phyloP scores from a whole-genome alignment of 495 filamentous ascomycete genomes.

The Echria macrotheca region DNA sequence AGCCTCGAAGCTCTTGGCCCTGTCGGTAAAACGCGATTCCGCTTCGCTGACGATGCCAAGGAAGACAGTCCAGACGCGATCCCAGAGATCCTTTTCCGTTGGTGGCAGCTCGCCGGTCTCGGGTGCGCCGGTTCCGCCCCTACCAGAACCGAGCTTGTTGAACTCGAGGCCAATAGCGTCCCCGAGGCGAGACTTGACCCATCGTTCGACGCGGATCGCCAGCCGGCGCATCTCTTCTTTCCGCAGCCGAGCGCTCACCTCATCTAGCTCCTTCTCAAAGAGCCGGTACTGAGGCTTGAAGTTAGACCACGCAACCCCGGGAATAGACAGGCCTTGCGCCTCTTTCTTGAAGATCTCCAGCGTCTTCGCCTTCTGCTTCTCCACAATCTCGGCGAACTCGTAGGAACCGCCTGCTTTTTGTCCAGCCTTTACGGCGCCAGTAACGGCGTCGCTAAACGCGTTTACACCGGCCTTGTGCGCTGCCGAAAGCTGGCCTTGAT shows the following conservation, averaged over 20 bases:
- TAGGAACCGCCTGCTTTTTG: constrained; percentile 86
- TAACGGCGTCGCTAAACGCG: constrained; percentile 83
- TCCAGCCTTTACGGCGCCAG: constrained; percentile 68
- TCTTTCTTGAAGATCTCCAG: constrained; percentile 71
- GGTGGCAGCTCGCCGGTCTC: constrained; percentile 66
- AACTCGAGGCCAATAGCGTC: constrained; percentile 92
- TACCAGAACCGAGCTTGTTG: constrained; percentile 84
- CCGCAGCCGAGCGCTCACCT: constrained; percentile 73
- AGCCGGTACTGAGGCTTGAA: constrained; percentile 49
- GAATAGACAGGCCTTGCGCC: constrained; percentile 65
- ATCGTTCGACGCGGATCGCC: constrained; percentile 83
- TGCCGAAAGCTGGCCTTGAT: constrained; percentile 77
- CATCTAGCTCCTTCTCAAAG: constrained; percentile 75
- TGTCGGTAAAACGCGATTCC: constrained; percentile 74
- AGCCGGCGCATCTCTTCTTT: constrained; percentile 94
- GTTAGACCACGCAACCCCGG: constrained; percentile 76
- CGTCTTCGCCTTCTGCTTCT: constrained; percentile 68
- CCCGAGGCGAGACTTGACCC: constrained; percentile 78
- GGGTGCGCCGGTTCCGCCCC: constrained; percentile 72
- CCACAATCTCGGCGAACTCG: constrained; percentile 93
- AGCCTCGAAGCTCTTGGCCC: constrained; percentile 89
- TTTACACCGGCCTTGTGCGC: constrained; percentile 83
- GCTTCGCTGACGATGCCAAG: constrained; percentile 79
- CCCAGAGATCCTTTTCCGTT: constrained; percentile 84
- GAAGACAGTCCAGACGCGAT: constrained; percentile 89